Percentiles rank a stretch among this genome's conserved stretches.
phyloP scores from a whole-genome alignment of 352 stramenopile genomes.

The Phytophthora citrophthora region DNA sequence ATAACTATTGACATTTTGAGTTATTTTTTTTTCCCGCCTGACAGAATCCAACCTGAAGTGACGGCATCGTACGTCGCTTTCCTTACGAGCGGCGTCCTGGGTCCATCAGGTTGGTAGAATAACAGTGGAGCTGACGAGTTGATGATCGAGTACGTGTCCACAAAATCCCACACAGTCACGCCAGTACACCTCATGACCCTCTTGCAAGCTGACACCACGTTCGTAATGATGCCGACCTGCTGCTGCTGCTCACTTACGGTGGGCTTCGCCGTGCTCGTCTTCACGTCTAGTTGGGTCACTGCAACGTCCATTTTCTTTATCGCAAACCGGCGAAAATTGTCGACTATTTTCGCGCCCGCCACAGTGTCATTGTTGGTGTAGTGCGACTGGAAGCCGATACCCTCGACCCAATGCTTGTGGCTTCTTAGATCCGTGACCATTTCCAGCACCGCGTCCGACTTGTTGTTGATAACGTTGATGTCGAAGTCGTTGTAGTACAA shows the following conservation, averaged over 20 bases:
- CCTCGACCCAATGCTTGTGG: conserved; percentile 32
- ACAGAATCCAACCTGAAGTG: conserved; percentile 34
- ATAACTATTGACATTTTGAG: background rate
- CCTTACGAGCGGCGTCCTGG: conserved; percentile 26
- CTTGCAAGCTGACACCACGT: conserved; percentile 39
- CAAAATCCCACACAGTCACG: conserved; percentile 36
- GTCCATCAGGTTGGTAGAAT: conserved; percentile 37
- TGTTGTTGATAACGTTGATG: conserved; percentile 39
- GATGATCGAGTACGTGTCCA: conserved; percentile 36
- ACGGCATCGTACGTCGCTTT: conserved; percentile 42
- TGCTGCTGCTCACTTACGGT: conserved; percentile 33
- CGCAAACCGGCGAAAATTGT: conserved; percentile 38
- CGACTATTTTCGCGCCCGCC: conserved; percentile 27
- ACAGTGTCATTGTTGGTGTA: conserved; percentile 32
- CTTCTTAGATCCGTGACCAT: conserved; percentile 27
- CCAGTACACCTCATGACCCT: conserved; percentile 31
- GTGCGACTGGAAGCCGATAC: conserved; percentile 38
- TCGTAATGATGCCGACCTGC: conserved; percentile 33
- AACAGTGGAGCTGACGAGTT: conserved; percentile 27
- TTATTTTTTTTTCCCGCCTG: background rate
- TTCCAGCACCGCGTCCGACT: conserved; percentile 35
- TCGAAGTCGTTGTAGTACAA: conserved; percentile 40
- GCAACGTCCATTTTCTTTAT: conserved; percentile 33
- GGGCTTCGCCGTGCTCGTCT: conserved; percentile 27
- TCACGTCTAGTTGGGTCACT: conserved; percentile 40